Conservation (phyloP, 768 basidiomycete species). For the Pulveroboletus sp. region DNA sequence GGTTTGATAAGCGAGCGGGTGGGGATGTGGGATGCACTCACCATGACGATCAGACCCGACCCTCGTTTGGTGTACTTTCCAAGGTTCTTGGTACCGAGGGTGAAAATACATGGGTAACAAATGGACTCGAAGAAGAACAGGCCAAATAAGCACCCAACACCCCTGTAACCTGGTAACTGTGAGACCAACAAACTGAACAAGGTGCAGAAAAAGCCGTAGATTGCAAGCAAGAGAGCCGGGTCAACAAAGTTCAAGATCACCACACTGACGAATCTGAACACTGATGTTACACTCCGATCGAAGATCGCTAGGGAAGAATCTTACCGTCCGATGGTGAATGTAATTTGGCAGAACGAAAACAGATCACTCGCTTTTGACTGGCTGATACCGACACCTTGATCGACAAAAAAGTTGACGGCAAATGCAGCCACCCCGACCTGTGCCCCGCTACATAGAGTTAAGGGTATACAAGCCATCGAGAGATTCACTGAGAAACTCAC, state of each 20-base stretch:
- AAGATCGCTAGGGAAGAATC: slow-evolving; percentile 7
- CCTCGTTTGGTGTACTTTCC: slow-evolving; percentile 60
- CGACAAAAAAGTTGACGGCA: slow-evolving; percentile 68
- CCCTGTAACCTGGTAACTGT: slow-evolving; percentile 49
- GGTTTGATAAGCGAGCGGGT: background rate
- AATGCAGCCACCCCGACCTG: slow-evolving; percentile 67
- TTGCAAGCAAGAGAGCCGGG: slow-evolving; percentile 57
- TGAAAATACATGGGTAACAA: slow-evolving; percentile 70
- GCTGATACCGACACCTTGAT: slow-evolving; percentile 54
- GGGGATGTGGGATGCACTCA: slow-evolving; percentile 5
- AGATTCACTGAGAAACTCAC: slow-evolving; percentile 34
- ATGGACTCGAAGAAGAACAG: slow-evolving; percentile 79
- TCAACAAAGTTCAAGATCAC: slow-evolving; percentile 60
- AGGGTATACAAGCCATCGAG: background rate
- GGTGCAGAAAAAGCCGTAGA: slow-evolving; percentile 52
- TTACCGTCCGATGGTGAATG: slow-evolving; percentile 60
- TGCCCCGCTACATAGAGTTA: slow-evolving; percentile 43
- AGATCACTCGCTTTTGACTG: slow-evolving; percentile 56
- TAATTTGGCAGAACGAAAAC: slow-evolving; percentile 72
- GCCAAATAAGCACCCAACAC: slow-evolving; percentile 58
- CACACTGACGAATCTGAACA: slow-evolving; percentile 57
- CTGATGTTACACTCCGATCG: slow-evolving; percentile 12
- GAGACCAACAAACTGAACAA: slow-evolving; percentile 52
- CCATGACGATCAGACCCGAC: slow-evolving; percentile 66
- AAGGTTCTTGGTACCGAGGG: slow-evolving; percentile 61